Evolutionary conservation across 768 basidiomycete species (phyloP).

Genomic region (Lyophyllum decastes): DNA sequence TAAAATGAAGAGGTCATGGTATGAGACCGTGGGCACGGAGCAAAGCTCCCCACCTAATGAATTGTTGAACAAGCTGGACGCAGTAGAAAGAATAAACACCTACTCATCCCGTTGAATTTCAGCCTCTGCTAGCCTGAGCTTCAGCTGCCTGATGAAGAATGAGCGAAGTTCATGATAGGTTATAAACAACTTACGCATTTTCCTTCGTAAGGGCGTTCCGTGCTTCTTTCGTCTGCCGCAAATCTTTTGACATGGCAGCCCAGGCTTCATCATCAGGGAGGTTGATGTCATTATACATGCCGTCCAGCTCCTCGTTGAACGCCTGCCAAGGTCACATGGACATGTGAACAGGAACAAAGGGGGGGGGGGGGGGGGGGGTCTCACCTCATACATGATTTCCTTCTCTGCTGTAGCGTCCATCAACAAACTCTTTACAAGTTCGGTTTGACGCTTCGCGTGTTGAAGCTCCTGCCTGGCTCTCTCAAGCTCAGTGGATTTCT

Average conservation of each 20-base stretch:
- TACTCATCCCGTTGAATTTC: conserved; percentile 84
- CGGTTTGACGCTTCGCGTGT: conserved; percentile 71
- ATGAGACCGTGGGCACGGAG: conserved; percentile 52
- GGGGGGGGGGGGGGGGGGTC: background rate
- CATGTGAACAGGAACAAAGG: background rate
- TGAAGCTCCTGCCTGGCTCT: conserved; percentile 64
- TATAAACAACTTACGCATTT: conserved; percentile 63
- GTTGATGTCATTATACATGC: conserved; percentile 84
- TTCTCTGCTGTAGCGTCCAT: conserved; percentile 82
- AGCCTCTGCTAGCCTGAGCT: conserved; percentile 65
- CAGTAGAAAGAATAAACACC: conserved; percentile 28
- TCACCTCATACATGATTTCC: conserved; percentile 90
- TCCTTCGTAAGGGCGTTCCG: conserved; percentile 76
- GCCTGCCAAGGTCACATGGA: conserved; percentile 49
- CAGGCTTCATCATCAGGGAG: conserved; percentile 86
- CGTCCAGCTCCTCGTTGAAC: conserved; percentile 92
- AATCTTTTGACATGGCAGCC: conserved; percentile 72
- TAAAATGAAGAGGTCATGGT: conserved; percentile 20
- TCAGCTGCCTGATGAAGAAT: conserved; percentile 54
- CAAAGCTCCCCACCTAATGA: conserved; percentile 64
- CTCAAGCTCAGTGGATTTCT: conserved; percentile 70
- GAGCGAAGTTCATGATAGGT: background rate
- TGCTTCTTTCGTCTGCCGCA: conserved; percentile 72
- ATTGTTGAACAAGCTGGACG: conserved; percentile 12
- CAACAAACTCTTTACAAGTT: conserved; percentile 76